A percentile compares a stretch with the other conserved stretches of the same genome.
Conservation (phyloP, 306 rosid species). For the Begonia masoniana region DNA sequence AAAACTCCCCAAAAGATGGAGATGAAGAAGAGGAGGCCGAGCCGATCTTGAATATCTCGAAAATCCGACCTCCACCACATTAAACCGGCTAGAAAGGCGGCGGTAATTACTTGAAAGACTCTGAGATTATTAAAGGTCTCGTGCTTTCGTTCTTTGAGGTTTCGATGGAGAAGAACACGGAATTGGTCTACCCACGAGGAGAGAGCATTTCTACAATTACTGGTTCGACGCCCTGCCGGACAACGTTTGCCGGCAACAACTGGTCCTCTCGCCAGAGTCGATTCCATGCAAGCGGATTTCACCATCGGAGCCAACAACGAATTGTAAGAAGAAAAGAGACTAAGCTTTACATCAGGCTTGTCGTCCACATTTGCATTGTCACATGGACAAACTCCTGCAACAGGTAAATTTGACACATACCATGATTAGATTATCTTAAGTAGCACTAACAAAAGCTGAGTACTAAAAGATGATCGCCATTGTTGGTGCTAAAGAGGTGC, state of each 20-base stretch:
- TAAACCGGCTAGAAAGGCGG: slow-evolving; percentile 57
- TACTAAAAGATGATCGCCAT: slow-evolving; percentile 28
- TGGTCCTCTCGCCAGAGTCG: slow-evolving; percentile 13
- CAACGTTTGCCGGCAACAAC: slow-evolving; percentile 10
- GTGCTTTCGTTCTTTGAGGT: slow-evolving; percentile 76
- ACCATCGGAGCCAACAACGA: slow-evolving; percentile 59
- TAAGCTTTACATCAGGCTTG: slow-evolving; percentile 51
- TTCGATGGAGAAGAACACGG: slow-evolving; percentile 54
- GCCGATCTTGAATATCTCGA: slow-evolving; percentile 61
- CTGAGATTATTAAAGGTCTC: slow-evolving; percentile 69
- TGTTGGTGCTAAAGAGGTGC: slow-evolving; percentile 63
- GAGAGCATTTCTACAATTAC: slow-evolving; percentile 12
- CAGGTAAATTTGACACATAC: neutral
- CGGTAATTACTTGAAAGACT: slow-evolving; percentile 61
- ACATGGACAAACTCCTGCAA: slow-evolving; percentile 62
- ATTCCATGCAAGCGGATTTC: slow-evolving; percentile 44
- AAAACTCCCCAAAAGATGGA: slow-evolving; percentile 93
- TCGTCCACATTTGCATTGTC: slow-evolving; percentile 44
- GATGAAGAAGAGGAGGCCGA: slow-evolving; percentile 85
- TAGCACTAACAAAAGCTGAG: slow-evolving; percentile 11
- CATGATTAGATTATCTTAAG: neutral
- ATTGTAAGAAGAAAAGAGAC: slow-evolving; percentile 57
- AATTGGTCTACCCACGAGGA: slow-evolving; percentile 63
- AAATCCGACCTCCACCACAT: slow-evolving; percentile 93
- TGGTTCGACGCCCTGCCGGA: slow-evolving; percentile 13